These are phyloP conservation scores for Zygoascus biomembranicola DNA, from an alignment of 805 yeast species.

Conservation along the genomic window DNA sequence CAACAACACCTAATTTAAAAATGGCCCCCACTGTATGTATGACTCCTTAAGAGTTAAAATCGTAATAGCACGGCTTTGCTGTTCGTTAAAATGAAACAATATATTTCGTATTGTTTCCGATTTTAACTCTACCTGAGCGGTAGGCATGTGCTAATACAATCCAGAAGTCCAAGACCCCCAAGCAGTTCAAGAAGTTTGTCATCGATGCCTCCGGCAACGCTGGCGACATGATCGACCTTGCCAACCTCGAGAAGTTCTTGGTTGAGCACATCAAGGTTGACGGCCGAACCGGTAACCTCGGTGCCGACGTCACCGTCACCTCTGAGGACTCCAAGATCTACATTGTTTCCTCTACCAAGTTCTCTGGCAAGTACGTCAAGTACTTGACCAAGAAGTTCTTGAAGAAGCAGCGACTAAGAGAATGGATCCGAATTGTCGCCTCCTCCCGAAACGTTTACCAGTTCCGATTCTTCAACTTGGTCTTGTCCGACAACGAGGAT, in stretches of 20 bases:
- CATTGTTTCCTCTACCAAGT: conserved; percentile 86
- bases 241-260: conserved; percentile 95
- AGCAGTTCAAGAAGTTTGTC: conserved; percentile 57
- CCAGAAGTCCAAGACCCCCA: conserved; percentile 65
- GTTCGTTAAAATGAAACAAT: conserved; percentile 17
- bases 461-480: conserved; percentile 98
- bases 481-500: conserved; percentile 90
- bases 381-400: conserved; percentile 99
- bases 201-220: conserved; percentile 96
- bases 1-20: conserved; percentile 20
- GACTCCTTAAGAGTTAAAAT: not conserved
- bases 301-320: conserved; percentile 84
- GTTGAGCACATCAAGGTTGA: conserved; percentile 99
- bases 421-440: conserved; percentile 99
- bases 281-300: conserved; percentile 92
- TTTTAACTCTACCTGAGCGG: conserved; percentile 40
- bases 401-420: conserved; percentile 99
- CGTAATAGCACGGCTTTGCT: conserved; percentile 31
- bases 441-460: conserved; percentile 92
- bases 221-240: conserved; percentile 96
- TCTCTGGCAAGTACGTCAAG: conserved; percentile 99
- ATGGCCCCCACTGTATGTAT: conserved; percentile 92
- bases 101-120: conserved; percentile 22
- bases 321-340: conserved; percentile 82
- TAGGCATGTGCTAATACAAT: conserved; percentile 54